These are phyloP conservation scores for Coemansia sp. DNA, from an alignment of 192 early-diverging fungal species.

Conservation along the genomic window DNA sequence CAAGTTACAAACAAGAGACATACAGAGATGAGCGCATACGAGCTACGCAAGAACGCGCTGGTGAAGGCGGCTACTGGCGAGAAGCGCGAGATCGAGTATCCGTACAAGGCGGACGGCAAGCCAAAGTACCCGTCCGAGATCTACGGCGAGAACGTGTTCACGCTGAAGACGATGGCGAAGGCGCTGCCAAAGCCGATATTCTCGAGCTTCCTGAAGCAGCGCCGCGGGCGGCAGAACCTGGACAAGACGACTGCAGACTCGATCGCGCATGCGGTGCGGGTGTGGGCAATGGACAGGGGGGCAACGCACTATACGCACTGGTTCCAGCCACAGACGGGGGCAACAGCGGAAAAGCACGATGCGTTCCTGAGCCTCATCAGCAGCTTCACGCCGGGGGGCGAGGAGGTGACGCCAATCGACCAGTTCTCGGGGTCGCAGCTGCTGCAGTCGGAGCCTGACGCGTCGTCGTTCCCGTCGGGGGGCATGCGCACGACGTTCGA, in stretches of 20 bases:
- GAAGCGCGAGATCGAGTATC: slow-evolving; percentile 76
- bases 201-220: slow-evolving; percentile 89
- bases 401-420: slow-evolving; percentile 85
- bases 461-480: slow-evolving; percentile 98
- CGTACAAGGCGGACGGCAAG: slow-evolving; percentile 66
- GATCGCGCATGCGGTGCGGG: slow-evolving; percentile 95
- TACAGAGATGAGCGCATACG: slow-evolving; percentile 38
- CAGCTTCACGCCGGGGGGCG: slow-evolving; percentile 75
- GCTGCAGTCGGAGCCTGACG: slow-evolving; percentile 98
- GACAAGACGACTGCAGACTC: slow-evolving; percentile 96
- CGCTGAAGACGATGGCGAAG: slow-evolving; percentile 82
- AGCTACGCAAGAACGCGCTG: slow-evolving; percentile 58
- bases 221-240: slow-evolving; percentile 81
- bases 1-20: no score
- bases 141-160: slow-evolving; percentile 93
- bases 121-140: slow-evolving; percentile 83
- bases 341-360: slow-evolving; percentile 99
- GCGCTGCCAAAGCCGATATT: slow-evolving; percentile 95
- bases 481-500: slow-evolving; percentile 98
- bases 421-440: slow-evolving; percentile 96
- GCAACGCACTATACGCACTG: slow-evolving; percentile 99
- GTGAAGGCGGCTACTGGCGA: slow-evolving; percentile 63
- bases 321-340: slow-evolving; percentile 99
- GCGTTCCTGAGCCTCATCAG: slow-evolving; percentile 90
- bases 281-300: slow-evolving; percentile 97